phyloP scores from a whole-genome alignment of 257 asterid species.

The Asclepias syriaca region DNA sequence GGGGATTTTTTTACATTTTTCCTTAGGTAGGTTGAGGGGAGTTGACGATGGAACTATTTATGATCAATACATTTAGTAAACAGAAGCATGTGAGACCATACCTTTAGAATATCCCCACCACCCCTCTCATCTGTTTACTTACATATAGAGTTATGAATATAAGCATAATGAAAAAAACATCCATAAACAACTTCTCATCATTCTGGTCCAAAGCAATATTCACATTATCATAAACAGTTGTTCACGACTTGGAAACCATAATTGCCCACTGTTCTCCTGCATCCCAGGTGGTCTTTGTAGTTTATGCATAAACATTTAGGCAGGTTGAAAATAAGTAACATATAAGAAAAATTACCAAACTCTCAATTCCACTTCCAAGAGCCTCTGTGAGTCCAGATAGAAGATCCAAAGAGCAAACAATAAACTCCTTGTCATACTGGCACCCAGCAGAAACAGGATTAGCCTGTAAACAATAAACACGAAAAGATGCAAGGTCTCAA shows the following conservation, averaged over 20 bases:
- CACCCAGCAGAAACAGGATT: constrained; percentile 78
- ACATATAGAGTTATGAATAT: neutral
- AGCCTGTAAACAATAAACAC: constrained; percentile 40
- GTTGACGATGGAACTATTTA: neutral
- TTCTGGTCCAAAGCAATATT: neutral
- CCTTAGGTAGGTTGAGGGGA: too few relatives aligned
- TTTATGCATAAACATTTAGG: neutral
- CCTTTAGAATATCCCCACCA: neutral
- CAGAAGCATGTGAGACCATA: neutral
- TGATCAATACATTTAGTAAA: constrained; percentile 4
- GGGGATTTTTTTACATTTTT: too few relatives aligned
- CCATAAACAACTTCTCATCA: neutral
- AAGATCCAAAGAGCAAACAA: constrained; percentile 95
- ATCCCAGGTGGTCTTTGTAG: neutral
- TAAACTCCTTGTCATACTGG: constrained; percentile 87
- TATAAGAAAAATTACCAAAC: constrained; percentile 59
- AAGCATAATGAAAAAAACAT: neutral
- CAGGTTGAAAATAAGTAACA: neutral
- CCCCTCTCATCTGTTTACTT: neutral
- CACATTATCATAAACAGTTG: neutral
- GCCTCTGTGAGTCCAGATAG: constrained; percentile 98
- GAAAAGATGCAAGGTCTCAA: neutral
- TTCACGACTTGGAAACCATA: neutral
- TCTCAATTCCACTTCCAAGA: constrained; percentile 92
- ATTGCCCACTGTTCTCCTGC: neutral